Evolutionary conservation across 345 rosid species (phyloP).

Genomic region (Arabis alpina): DNA sequence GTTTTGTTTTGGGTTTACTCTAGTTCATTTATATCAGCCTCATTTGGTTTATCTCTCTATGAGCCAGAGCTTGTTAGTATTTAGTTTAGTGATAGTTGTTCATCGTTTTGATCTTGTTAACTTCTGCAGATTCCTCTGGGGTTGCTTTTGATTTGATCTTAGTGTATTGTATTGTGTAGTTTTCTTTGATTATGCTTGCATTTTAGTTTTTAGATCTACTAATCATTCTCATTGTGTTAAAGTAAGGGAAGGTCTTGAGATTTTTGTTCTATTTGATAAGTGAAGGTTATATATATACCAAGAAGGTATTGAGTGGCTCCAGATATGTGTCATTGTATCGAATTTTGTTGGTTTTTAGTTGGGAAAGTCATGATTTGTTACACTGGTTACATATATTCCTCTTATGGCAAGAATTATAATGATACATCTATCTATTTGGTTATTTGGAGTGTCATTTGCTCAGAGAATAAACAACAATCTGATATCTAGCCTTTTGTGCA

Average conservation of each 20-base stretch:
- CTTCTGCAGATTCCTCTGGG: too few species aligned
- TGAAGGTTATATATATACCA: background rate
- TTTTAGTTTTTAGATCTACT: background rate
- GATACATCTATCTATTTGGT: too few species aligned
- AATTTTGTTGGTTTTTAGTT: conserved; percentile 4
- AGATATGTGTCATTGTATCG: background rate
- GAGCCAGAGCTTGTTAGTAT: background rate
- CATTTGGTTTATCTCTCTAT: too few species aligned
- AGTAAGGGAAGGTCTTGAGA: background rate
- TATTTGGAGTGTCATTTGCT: background rate
- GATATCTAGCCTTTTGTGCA: conserved; percentile 1
- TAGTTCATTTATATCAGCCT: background rate
- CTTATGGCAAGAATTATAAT: too few species aligned
- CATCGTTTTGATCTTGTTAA: too few species aligned
- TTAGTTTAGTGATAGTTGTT: too few species aligned
- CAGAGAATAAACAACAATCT: conserved; percentile 2
- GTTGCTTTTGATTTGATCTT: background rate
- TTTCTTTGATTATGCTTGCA: background rate
- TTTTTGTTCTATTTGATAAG: conserved; percentile 3
- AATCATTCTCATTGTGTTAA: background rate
- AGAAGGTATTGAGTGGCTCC: background rate
- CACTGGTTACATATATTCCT: background rate
- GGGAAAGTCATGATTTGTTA: background rate
- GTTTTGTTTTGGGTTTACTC: background rate
- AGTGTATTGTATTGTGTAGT: background rate